Evolutionary conservation across 805 yeast genomes (phyloP).

Genomic region (Nakazawaea molendinolei): DNA sequence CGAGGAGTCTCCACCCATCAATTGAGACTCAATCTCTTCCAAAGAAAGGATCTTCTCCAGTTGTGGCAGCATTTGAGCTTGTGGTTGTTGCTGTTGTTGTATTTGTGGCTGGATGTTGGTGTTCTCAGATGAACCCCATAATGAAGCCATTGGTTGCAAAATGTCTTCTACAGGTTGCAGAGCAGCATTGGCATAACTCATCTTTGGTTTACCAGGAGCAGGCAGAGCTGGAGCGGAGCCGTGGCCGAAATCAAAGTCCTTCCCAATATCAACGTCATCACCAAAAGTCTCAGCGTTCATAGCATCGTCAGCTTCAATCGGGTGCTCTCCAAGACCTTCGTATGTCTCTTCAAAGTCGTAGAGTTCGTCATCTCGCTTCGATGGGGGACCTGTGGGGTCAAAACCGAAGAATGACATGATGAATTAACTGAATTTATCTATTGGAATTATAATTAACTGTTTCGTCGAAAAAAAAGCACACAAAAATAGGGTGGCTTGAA

Average conservation of each 20-base stretch:
- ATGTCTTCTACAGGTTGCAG: conserved; percentile 28
- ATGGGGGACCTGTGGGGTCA: conserved; percentile 38
- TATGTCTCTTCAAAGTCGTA: conserved; percentile 81
- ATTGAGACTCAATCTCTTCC: conserved; percentile 81
- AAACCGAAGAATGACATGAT: conserved; percentile 68
- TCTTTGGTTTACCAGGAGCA: conserved; percentile 18
- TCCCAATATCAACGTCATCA: conserved; percentile 40
- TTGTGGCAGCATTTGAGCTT: conserved; percentile 14
- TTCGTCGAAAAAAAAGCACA: too few relatives aligned
- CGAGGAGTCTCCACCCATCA: conserved; percentile 34
- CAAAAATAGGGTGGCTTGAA: too few relatives aligned
- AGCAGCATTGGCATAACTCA: conserved; percentile 39
- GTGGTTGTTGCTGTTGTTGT: conserved; percentile 12
- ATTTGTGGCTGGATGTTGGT: conserved; percentile 18
- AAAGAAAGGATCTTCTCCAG: conserved; percentile 53
- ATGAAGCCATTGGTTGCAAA: conserved; percentile 64
- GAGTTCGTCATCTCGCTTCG: conserved; percentile 25
- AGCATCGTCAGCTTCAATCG: conserved; percentile 68
- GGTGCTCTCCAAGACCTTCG: conserved; percentile 66
- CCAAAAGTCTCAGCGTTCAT: conserved; percentile 81
- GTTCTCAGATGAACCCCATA: conserved; percentile 41
- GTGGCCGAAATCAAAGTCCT: conserved; percentile 61
- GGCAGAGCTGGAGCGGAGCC: conserved; percentile 14
- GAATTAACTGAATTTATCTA: too few relatives aligned
- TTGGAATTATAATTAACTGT: too few relatives aligned